Base-by-base conservation (phyloP, 768 basidiomycete species). In the Thelephora ganbajun region DNA sequence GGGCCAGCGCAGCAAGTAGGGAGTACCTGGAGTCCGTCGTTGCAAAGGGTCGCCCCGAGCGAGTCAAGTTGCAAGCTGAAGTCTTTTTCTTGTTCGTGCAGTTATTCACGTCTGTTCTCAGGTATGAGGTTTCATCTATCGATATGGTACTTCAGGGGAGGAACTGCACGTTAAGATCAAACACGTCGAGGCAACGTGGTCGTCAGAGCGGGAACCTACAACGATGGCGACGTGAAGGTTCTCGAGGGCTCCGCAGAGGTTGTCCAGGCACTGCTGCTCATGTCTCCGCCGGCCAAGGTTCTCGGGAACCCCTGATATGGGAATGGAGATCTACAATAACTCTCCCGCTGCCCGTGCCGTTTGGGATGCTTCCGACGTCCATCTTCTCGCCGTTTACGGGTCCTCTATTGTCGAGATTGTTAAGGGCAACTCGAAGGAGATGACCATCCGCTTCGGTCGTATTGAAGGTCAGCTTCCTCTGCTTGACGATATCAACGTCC, bases 371-470 rank as follows among this genome's bases (percentile, higher is more conserved):
- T 94, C 94, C 45, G 93, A 99, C 58, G 76, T 80, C 39, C 94
- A 99, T 62, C 71, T 99, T 45, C 82, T 85, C 43, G 83, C 88
- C 22, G 90, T 93, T 4, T 97, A 99, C 57, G 96, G 96, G 41
- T 99, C 98, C 72, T 97, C 94, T 3, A 98, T 99, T 61, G 71
- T 97, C 58, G 93, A 99, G 62, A 96, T 99, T 56, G 94, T 99
- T 65, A 94, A 93, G 69, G 85, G 93, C 63, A 97, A 98, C 63
- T 93, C 94, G 16, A 96, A 92, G 73, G 81, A 87, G 65, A 91
- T 97, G 72, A 99, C 92, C 0, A 83, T 99, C 56, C 94, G 98
- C 65, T 99, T 99, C 55, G 96, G 96, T 71, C 96, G 96, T 61
- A 88, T 98, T 65, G 97, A 97, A 68, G 96, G 96, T 35, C 94